Conservation (phyloP, 768 basidiomycete species). For the Kwoniella pini region DNA sequence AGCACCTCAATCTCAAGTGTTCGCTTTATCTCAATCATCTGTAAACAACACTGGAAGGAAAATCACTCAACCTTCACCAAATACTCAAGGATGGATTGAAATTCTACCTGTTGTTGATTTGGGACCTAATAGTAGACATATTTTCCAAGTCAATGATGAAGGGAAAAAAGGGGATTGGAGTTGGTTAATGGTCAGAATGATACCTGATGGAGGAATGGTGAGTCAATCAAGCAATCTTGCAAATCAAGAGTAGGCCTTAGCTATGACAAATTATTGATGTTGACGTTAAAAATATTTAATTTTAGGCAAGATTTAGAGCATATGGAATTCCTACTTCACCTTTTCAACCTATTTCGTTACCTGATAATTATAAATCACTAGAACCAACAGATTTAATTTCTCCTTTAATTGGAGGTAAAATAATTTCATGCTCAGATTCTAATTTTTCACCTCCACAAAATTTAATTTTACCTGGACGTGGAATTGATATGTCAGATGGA, state of each 20-base stretch:
- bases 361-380: slow-evolving; percentile 8
- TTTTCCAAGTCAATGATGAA: slow-evolving; percentile 67
- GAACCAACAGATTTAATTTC: slow-evolving; percentile 78
- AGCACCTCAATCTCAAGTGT: slow-evolving; percentile 72
- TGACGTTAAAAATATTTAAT: no score
- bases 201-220: slow-evolving; percentile 96
- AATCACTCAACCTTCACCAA: slow-evolving; percentile 17
- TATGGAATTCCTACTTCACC: slow-evolving; percentile 63
- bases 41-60: background rate
- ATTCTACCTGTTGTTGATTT: slow-evolving; percentile 74
- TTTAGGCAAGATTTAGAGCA: slow-evolving; percentile 84
- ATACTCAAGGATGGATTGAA: slow-evolving; percentile 63
- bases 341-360: slow-evolving; percentile 17
- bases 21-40: slow-evolving; percentile 55
- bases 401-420: slow-evolving; percentile 83
- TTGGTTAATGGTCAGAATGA: slow-evolving; percentile 80
- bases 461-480: slow-evolving; percentile 85
- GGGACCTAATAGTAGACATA: slow-evolving; percentile 81
- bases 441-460: slow-evolving; percentile 93
- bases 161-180: slow-evolving; percentile 54
- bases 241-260: no score
- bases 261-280: background rate
- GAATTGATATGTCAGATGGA: slow-evolving; percentile 88
- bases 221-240: slow-evolving; percentile 49
- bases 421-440: slow-evolving; percentile 84